Evolutionary conservation across 148 eudicot genomes (phyloP).

Genomic region (Silene uniflora): DNA sequence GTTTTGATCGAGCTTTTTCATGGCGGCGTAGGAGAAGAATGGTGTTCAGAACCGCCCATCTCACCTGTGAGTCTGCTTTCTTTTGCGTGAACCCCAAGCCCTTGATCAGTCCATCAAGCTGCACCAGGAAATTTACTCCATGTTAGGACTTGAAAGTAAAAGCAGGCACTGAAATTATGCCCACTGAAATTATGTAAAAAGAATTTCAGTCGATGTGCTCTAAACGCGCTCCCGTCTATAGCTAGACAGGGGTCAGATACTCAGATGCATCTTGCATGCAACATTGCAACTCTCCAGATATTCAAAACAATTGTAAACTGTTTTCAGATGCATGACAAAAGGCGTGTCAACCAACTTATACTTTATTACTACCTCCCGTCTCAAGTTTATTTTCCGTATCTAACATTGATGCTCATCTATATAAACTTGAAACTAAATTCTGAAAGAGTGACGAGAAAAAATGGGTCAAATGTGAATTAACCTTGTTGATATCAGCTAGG

Average conservation of each 20-base stretch:
- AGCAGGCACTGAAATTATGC: neutral
- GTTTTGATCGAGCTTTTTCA: conserved; percentile 57
- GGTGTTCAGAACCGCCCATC: conserved; percentile 96
- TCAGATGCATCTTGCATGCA: too few relatives aligned
- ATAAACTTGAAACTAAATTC: too few relatives aligned
- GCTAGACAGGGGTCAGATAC: neutral
- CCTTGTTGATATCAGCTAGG: conserved; percentile 75
- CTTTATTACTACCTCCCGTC: too few relatives aligned
- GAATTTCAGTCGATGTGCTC: neutral
- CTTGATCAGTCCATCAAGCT: conserved; percentile 75
- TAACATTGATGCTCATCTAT: too few relatives aligned
- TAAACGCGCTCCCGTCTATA: neutral
- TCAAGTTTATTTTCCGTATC: too few relatives aligned
- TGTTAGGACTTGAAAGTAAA: neutral
- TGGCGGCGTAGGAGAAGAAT: conserved; percentile 78
- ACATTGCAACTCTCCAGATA: too few relatives aligned
- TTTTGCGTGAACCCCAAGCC: conserved; percentile 91
- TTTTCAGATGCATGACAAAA: too few relatives aligned
- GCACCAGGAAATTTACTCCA: neutral
- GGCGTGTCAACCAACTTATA: too few relatives aligned
- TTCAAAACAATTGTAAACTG: too few relatives aligned
- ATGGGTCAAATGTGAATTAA: neutral
- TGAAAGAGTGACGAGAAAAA: neutral
- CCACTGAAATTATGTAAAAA: neutral
- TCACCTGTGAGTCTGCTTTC: conserved; percentile 89